These are phyloP conservation scores for Tolypocladium inflatum DNA, from an alignment of 2,329 filamentous ascomycete species.

Conservation along the genomic window DNA sequence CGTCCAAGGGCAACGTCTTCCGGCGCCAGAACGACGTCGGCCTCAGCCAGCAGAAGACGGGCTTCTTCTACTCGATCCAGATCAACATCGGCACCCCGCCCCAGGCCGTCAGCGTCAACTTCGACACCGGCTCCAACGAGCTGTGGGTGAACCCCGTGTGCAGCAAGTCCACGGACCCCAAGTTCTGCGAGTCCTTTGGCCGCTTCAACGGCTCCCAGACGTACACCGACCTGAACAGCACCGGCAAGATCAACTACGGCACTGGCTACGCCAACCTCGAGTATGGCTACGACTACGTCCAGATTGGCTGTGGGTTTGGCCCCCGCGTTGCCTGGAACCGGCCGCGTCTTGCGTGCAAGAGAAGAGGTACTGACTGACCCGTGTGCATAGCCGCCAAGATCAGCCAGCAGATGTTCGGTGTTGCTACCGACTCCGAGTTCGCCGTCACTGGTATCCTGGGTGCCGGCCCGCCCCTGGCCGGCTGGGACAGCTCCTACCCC, in stretches of 20 bases:
- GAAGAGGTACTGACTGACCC: background rate
- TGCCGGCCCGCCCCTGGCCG: conserved; percentile 19
- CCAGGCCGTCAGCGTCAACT: conserved; percentile 26
- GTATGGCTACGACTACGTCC: conserved; percentile 23
- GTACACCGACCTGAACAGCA: conserved; percentile 14
- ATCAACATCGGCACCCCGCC: conserved; percentile 26
- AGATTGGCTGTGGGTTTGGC: conserved; percentile 20
- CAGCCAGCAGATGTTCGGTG: conserved; percentile 25
- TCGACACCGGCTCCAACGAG: conserved; percentile 32
- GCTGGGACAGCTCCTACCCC: conserved; percentile 25
- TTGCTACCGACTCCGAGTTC: conserved; percentile 20
- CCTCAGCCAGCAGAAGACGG: conserved; percentile 15
- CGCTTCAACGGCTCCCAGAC: conserved; percentile 20
- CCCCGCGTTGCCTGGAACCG: background rate
- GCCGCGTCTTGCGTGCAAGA: background rate
- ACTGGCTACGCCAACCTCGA: conserved; percentile 20
- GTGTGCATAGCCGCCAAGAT: conserved; percentile 15
- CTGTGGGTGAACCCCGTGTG: conserved; percentile 33
- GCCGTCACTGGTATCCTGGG: conserved; percentile 23
- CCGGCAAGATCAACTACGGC: conserved; percentile 19
- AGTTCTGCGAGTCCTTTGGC: conserved; percentile 17
- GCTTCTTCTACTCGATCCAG: conserved; percentile 28
- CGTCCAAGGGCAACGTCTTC: conserved; percentile 14
- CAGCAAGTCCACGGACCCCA: conserved; percentile 16
- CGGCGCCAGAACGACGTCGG: conserved; percentile 19